Evolutionary conservation across 2,329 filamentous ascomycete species (phyloP).

Genomic region (Epicoccum nigrum): DNA sequence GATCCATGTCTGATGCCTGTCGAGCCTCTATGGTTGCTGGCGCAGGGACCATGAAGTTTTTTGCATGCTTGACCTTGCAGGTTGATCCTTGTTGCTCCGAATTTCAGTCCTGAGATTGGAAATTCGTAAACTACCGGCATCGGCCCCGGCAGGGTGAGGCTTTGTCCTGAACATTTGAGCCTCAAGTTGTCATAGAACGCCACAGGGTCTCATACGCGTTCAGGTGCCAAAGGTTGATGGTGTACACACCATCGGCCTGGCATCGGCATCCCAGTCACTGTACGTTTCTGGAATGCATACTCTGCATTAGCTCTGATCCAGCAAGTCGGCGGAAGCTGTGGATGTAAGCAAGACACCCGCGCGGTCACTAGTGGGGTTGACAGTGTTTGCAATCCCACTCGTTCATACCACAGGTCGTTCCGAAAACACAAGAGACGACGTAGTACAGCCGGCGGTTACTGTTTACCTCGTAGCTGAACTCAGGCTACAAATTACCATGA

Average conservation of each 20-base stretch:
- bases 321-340: too few species aligned
- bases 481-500: background rate
- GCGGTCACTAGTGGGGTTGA: background rate
- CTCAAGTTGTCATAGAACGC: background rate
- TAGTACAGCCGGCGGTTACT: background rate
- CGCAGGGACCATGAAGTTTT: constrained; percentile 1
- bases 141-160: background rate
- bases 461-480: background rate
- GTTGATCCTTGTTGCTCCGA: background rate
- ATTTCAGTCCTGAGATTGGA: background rate
- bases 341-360: too few species aligned
- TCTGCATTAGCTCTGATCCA: too few species aligned
- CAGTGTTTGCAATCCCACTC: background rate
- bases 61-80: constrained; percentile 3
- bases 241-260: background rate
- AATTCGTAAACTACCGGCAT: background rate
- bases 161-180: background rate
- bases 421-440: background rate
- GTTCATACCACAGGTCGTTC: background rate
- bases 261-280: background rate
- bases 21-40: background rate
- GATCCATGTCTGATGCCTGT: constrained; percentile 10
- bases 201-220: background rate
- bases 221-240: background rate
- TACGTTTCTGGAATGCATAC: background rate